phyloP scores from a whole-genome alignment of 2,329 filamentous ascomycete species.

The Ambrosiella xylebori region DNA sequence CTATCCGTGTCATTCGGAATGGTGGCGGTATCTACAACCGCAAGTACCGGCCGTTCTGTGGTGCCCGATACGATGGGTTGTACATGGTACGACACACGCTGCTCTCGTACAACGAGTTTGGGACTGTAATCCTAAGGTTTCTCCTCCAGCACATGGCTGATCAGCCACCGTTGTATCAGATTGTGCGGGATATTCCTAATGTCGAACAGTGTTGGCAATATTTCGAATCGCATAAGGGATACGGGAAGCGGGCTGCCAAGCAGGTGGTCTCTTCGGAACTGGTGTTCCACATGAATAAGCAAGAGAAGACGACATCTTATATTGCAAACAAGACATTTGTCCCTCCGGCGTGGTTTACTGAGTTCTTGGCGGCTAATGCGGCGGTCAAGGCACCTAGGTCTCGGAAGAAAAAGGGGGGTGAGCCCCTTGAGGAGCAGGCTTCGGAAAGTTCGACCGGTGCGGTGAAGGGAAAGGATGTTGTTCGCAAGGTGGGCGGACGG shows the following conservation, averaged over 20 bases:
- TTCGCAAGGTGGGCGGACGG: too few species aligned
- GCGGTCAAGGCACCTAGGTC: background rate
- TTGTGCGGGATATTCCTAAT: constrained; percentile 8
- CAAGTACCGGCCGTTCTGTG: constrained; percentile 9
- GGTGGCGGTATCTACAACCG: constrained; percentile 8
- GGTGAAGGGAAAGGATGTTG: too few species aligned
- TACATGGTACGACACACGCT: constrained; percentile 9
- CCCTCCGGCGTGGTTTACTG: background rate
- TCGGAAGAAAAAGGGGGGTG: background rate
- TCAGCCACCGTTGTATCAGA: constrained; percentile 8
- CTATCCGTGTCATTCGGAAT: constrained; percentile 7
- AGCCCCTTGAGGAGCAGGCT: too few species aligned
- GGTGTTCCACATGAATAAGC: background rate
- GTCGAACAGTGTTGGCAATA: constrained; percentile 9
- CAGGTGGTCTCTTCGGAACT: constrained; percentile 4
- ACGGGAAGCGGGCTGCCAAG: constrained; percentile 4
- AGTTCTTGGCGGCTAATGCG: background rate
- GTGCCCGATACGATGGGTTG: constrained; percentile 7
- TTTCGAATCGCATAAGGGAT: constrained; percentile 12
- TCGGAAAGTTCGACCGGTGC: too few species aligned
- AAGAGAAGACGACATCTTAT: constrained; percentile 1
- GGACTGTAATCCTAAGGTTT: constrained; percentile 5
- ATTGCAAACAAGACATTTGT: background rate
- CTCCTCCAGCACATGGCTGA: background rate
- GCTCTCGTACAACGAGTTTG: constrained; percentile 9